A percentile compares a stretch with the other conserved stretches of the same genome.
These are phyloP conservation scores for Gossypium schwendimanii DNA, from an alignment of 441 rosid species.

Conservation along the genomic window DNA sequence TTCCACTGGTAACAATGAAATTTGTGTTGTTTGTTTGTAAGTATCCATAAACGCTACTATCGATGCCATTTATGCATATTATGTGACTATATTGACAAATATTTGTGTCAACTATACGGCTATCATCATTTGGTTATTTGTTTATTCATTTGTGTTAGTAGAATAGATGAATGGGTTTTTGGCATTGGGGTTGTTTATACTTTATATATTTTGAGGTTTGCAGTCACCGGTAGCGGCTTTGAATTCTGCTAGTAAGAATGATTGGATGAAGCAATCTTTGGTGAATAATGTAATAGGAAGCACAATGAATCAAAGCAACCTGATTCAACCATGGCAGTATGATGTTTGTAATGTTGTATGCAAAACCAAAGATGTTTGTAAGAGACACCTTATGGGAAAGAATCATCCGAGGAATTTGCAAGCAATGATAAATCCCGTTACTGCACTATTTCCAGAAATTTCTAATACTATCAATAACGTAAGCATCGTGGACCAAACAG, in stretches of 20 bases:
- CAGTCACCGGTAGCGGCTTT: constrained; percentile 6
- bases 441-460: background rate
- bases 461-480: background rate
- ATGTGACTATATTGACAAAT: background rate
- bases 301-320: background rate
- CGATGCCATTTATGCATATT: background rate
- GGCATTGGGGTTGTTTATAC: background rate
- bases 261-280: constrained; percentile 11
- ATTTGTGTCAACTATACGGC: background rate
- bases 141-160: background rate
- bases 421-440: background rate
- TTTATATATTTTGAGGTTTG: background rate
- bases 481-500: background rate
- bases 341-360: constrained; percentile 22
- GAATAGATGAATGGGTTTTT: background rate
- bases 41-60: background rate
- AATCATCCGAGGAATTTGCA: constrained; percentile 21
- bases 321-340: constrained; percentile 10
- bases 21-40: background rate
- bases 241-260: constrained; percentile 6
- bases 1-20: background rate
- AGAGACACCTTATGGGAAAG: constrained; percentile 19
- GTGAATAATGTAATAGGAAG: constrained; percentile 9
- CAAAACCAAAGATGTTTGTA: constrained; percentile 21
- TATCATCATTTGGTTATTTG: background rate